Base-by-base conservation (phyloP, 208 protist genomes). In the Wallacemonas sp. region DNA sequence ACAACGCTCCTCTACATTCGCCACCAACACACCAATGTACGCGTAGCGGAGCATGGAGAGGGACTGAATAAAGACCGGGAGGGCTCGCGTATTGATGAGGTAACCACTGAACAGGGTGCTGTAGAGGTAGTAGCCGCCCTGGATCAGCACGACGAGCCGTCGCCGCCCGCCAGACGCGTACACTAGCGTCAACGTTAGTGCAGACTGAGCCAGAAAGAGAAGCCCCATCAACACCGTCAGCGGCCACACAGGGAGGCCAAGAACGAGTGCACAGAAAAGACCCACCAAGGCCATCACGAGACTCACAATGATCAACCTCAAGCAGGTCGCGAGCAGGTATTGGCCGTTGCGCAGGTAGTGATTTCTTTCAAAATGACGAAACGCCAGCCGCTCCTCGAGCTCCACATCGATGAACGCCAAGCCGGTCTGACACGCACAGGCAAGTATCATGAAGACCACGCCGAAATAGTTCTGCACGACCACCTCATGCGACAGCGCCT, bases 381-480 rank as follows among this genome's bases (percentile, higher is more conserved):
- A 75, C 12, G 71, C 64, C 33, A 70, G 66, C 41, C 68, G 75
- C 53, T 88, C 71, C n/a, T 64, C 39, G 19, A 84, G 62, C 62
- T 84, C 81, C 28, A 68, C 59, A 31, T 81, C 77, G 41, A 88
- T 47, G 34, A 84, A 72, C 17, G 82, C 62, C 44, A 71, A 63
- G 55, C 77, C 83, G 11, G 75, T 65, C 36, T 83, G 81, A 41
- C 83, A 59, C 14, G 81, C 68, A 44, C 67, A 83, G 17, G 74
- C 78, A 14, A 88, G 61, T 17, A 88, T 56, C 36, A 81, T 65
- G 63, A 88, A 88, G 47, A 88, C 28, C n/a, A 81, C 44, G 1
- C 77, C 81, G 39, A 68, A 66, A n/a, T 67, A 64, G 70, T 84
- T 88, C n/a, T 88, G 77, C 60, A 88, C 28, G 5, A 22, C 27